phyloP scores from a whole-genome alignment of 176 grass and related monocot genomes.

The Urochloa ruziziensis region DNA sequence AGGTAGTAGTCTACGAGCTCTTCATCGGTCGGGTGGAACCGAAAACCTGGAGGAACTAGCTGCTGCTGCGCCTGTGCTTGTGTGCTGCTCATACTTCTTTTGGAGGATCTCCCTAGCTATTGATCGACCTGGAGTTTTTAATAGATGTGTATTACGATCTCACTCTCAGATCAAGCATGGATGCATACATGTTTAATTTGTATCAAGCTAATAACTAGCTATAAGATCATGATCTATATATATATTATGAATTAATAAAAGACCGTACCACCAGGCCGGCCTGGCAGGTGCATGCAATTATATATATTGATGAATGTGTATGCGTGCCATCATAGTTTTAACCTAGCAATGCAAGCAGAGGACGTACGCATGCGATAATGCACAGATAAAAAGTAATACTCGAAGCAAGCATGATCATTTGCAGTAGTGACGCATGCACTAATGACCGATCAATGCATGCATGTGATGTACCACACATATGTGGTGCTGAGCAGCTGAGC shows the following conservation, averaged over 20 bases:
- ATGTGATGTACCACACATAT: background rate
- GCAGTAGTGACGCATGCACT: conserved; percentile 52
- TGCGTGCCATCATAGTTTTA: background rate
- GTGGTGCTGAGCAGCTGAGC: conserved; percentile 7
- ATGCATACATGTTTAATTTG: background rate
- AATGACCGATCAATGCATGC: conserved; percentile 16
- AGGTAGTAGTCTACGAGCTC: conserved; percentile 96
- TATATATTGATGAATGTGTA: background rate
- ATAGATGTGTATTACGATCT: too few relatives aligned
- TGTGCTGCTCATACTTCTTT: conserved; percentile 32
- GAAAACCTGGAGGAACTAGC: conserved; percentile 81
- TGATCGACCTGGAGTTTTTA: background rate
- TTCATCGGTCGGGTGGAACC: conserved; percentile 89
- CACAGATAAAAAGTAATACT: conserved; percentile 27
- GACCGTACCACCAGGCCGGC: background rate
- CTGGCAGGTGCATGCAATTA: background rate
- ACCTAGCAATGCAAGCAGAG: background rate
- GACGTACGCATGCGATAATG: conserved; percentile 46
- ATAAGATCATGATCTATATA: background rate
- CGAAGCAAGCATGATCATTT: conserved; percentile 46
- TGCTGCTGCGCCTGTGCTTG: conserved; percentile 39
- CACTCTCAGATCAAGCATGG: background rate
- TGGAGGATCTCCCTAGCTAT: too few relatives aligned
- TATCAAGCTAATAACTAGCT: background rate
- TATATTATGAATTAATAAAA: too few relatives aligned